These are phyloP conservation scores for Penicillium waksmanii DNA, from an alignment of 495 filamentous ascomycete genomes.

Conservation along the genomic window DNA sequence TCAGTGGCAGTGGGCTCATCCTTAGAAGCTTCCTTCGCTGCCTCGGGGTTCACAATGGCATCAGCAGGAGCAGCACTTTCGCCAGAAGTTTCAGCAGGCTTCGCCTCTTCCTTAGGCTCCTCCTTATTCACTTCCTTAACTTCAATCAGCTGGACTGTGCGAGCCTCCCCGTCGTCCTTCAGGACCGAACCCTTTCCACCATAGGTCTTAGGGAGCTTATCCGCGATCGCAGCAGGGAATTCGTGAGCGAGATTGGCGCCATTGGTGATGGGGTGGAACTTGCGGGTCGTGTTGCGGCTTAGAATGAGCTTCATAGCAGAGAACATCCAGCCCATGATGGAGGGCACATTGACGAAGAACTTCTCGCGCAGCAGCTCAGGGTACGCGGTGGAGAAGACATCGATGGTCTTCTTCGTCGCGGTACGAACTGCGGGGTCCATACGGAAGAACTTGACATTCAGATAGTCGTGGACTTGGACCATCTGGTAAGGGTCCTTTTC, in stretches of 20 bases:
- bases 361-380: constrained; percentile 87
- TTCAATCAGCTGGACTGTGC: constrained; percentile 34
- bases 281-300: constrained; percentile 77
- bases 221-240: constrained; percentile 58
- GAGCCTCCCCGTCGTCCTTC: constrained; percentile 32
- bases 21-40: constrained; percentile 22
- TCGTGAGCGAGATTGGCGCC: constrained; percentile 70
- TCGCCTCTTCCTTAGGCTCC: constrained; percentile 20
- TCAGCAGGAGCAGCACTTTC: constrained; percentile 10
- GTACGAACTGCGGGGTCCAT: constrained; percentile 68
- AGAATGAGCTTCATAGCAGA: constrained; percentile 77
- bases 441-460: constrained; percentile 78
- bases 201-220: constrained; percentile 66
- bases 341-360: constrained; percentile 90
- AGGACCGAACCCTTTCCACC: constrained; percentile 65
- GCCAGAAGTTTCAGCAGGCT: constrained; percentile 15
- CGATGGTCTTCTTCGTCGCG: constrained; percentile 76
- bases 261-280: constrained; percentile 81
- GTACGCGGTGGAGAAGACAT: constrained; percentile 75
- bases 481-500: constrained; percentile 79
- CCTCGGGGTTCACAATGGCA: constrained; percentile 16
- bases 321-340: constrained; percentile 88
- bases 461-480: constrained; percentile 89
- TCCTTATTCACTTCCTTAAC: constrained; percentile 25
- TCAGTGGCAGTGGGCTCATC: constrained; percentile 22